phyloP scores from a whole-genome alignment of 257 asterid species.

The Solanum gandarillasii region DNA sequence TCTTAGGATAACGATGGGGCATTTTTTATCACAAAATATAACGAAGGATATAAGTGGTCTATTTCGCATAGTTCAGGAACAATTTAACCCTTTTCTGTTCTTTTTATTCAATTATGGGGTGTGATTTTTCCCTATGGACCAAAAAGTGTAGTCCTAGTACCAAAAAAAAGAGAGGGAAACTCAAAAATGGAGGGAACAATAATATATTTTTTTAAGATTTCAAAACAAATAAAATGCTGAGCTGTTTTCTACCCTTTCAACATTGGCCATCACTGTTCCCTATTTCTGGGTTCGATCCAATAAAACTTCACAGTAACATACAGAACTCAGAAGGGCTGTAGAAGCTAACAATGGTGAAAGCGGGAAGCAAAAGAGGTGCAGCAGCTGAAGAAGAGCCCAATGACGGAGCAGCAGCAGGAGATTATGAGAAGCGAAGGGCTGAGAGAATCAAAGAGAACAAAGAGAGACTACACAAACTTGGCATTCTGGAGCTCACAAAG shows the following conservation, averaged over 20 bases:
- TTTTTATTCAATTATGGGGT: too few species aligned
- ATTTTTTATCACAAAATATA: too few species aligned
- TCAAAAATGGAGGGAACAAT: not conserved
- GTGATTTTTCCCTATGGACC: too few species aligned
- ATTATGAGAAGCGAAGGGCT: conserved; percentile 47
- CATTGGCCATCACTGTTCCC: not conserved
- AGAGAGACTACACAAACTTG: conserved; percentile 53
- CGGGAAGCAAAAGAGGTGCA: not conserved
- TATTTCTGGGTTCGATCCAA: not conserved
- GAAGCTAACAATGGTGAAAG: not conserved
- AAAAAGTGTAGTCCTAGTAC: not conserved
- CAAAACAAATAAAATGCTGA: not conserved
- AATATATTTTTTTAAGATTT: not conserved
- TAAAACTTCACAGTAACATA: too few species aligned
- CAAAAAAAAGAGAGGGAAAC: not conserved
- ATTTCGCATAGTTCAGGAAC: too few species aligned
- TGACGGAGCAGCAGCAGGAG: not conserved
- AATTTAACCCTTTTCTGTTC: too few species aligned
- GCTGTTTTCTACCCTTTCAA: not conserved
- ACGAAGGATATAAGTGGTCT: too few species aligned
- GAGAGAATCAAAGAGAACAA: conserved; percentile 50
- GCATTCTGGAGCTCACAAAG: conserved; percentile 38
- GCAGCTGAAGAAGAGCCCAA: not conserved
- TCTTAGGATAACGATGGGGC: too few species aligned
- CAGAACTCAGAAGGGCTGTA: not conserved